These are phyloP conservation scores for Lipomyces mesembrius DNA, from an alignment of 805 yeast species.

Conservation along the genomic window DNA sequence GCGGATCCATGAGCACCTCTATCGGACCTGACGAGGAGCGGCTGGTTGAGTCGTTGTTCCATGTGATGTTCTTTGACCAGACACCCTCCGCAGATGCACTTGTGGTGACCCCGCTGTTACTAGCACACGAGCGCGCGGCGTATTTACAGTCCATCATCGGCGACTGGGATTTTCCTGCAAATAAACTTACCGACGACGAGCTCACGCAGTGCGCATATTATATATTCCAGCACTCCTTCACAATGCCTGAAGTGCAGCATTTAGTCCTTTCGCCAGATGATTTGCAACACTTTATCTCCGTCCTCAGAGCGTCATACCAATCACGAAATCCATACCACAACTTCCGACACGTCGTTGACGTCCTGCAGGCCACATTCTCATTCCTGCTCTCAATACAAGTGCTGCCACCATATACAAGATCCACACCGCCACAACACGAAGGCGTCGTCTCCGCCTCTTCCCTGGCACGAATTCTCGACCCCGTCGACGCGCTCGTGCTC, in stretches of 20 bases:
- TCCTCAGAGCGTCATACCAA: slow-evolving; percentile 77
- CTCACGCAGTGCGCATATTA: slow-evolving; percentile 49
- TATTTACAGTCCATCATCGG: slow-evolving; percentile 15
- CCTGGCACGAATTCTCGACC: slow-evolving; percentile 38
- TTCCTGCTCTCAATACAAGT: slow-evolving; percentile 49
- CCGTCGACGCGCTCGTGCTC: slow-evolving; percentile 60
- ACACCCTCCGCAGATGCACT: not conserved
- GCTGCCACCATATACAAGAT: slow-evolving; percentile 46
- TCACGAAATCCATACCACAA: slow-evolving; percentile 91
- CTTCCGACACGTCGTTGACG: slow-evolving; percentile 95
- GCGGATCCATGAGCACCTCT: not conserved
- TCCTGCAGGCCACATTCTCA: slow-evolving; percentile 83
- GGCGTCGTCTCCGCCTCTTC: not conserved
- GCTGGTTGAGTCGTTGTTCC: slow-evolving; percentile 11
- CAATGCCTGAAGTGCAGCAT: slow-evolving; percentile 36
- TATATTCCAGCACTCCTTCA: slow-evolving; percentile 55
- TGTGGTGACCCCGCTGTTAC: not conserved
- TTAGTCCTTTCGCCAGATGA: slow-evolving; percentile 31
- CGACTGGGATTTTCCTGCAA: slow-evolving; percentile 36
- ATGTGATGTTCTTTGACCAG: slow-evolving; percentile 20
- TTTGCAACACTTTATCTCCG: slow-evolving; percentile 54
- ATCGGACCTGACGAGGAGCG: slow-evolving; percentile 8
- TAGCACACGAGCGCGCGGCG: not conserved
- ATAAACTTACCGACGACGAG: slow-evolving; percentile 34
- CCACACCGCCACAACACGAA: not conserved